Base-by-base conservation (phyloP, 2,329 filamentous ascomycete genomes). In the Curvularia sp. region DNA sequence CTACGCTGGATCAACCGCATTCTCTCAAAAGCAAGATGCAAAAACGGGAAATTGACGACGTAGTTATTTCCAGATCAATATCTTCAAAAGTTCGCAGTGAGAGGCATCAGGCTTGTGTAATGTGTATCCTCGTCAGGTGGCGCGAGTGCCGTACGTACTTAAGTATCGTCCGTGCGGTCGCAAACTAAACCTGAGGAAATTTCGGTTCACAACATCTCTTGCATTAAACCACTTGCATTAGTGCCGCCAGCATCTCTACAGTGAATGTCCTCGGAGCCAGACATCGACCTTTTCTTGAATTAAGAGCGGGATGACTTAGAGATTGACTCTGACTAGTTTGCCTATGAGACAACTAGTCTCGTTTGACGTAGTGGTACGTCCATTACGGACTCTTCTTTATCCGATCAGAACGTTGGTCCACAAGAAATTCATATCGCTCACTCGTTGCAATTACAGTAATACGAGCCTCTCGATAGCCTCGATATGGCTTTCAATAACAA, bases 341-440 rank as follows among this genome's bases (percentile, higher is more conserved):
- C 23, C 21, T 18, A 7, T 25, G 32, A 27, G 7, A 36, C 36
- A 3, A 18, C 36, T 13, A 7, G 8, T 21, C 28, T 49, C 13
- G 19, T 21, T 18, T 25, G n/a, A 21, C 27, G 43, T 34, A 34
- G 23, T 7, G 43, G 43, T 57, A 54, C 50, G 49, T 48, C 27
- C 6, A 43, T 12, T 43, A 38, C 10, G 43, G 32, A 25, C 21
- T 28, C 7, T 36, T 51, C 9, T 6, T 28, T n/a, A 18, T 18
- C 43, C 43, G 30, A 32, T 32, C n/a, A 46, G n/a, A 28, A 46
- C 43, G 15, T 9, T 46, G 28, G 47, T 18, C 10, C 15, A 36
- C 19, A 48, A 53, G 28, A 10, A 46, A 13, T 13, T 19, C 28
- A 51, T 27, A 30, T 25, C 28, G 19, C 47, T 55, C 15, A 55